These are phyloP conservation scores for Noccaea caerulescens DNA, from an alignment of 345 rosid genomes.

Conservation along the genomic window DNA sequence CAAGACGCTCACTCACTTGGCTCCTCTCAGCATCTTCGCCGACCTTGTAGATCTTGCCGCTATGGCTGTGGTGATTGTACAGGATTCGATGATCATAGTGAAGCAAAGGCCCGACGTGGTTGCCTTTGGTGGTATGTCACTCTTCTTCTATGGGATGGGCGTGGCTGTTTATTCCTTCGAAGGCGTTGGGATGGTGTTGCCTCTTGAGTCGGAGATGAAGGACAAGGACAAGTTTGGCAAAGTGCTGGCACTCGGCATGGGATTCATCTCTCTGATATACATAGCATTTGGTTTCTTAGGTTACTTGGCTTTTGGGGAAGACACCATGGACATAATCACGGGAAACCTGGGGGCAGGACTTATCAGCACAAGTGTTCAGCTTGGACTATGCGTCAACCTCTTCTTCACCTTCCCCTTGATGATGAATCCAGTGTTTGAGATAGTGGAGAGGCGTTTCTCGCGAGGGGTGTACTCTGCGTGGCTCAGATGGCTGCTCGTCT, in stretches of 20 bases:
- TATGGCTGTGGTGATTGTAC: constrained; percentile 67
- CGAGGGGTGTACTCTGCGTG: constrained; percentile 71
- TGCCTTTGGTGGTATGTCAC: constrained; percentile 66
- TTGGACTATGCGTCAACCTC: constrained; percentile 82
- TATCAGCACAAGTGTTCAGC: constrained; percentile 64
- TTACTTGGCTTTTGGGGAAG: constrained; percentile 76
- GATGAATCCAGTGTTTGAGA: constrained; percentile 94
- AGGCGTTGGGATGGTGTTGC: constrained; percentile 81
- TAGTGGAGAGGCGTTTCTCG: constrained; percentile 70
- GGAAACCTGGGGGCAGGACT: constrained; percentile 67
- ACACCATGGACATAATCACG: constrained; percentile 78
- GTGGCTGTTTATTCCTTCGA: constrained; percentile 81
- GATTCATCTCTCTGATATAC: constrained; percentile 61
- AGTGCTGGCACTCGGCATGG: constrained; percentile 57
- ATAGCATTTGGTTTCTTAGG: constrained; percentile 72
- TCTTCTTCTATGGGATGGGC: constrained; percentile 79
- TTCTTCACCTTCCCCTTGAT: constrained; percentile 91
- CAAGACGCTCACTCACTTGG: constrained; percentile 75
- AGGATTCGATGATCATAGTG: constrained; percentile 54
- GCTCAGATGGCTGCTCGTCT: constrained; percentile 77
- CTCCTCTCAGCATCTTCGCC: constrained; percentile 93
- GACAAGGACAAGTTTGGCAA: constrained; percentile 67
- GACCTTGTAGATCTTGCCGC: constrained; percentile 82
- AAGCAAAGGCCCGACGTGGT: constrained; percentile 51
- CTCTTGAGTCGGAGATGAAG: constrained; percentile 67